Evolutionary conservation across 192 early-diverging fungal genomes (phyloP).

Genomic region (Podila clonocystis): DNA sequence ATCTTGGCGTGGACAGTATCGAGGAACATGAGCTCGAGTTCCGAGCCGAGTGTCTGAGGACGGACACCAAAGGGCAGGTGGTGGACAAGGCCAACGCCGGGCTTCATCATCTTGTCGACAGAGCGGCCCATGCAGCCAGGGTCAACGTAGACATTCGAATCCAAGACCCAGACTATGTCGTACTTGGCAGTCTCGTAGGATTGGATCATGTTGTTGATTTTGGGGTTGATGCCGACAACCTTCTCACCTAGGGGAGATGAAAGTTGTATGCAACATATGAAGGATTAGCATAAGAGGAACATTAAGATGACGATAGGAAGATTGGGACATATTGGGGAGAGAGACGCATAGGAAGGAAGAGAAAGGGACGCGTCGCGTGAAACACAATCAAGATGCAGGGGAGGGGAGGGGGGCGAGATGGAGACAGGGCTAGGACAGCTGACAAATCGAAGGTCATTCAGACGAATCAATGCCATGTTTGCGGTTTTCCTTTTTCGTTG

Average conservation of each 20-base stretch:
- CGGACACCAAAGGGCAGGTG: conserved; percentile 87
- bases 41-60: conserved; percentile 77
- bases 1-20: conserved; percentile 94
- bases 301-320: too few species aligned
- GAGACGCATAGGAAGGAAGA: too few species aligned
- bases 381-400: too few species aligned
- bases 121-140: conserved; percentile 82
- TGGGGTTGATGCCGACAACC: conserved; percentile 91
- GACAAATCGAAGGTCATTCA: too few species aligned
- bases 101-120: conserved; percentile 76
- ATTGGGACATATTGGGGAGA: too few species aligned
- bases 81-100: conserved; percentile 92
- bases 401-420: too few species aligned
- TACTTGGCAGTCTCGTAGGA: conserved; percentile 81
- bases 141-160: conserved; percentile 90
- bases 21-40: conserved; percentile 89
- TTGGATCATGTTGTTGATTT: conserved; percentile 93
- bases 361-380: too few species aligned
- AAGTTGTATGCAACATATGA: background rate
- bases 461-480: too few species aligned
- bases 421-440: too few species aligned
- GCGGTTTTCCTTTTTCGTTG: too few species aligned
- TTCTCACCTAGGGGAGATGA: conserved; percentile 60
- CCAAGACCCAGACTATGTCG: conserved; percentile 95
- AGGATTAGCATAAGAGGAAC: too few species aligned